Percentiles rank a stretch among this genome's conserved stretches.
phyloP scores from a whole-genome alignment of 2,329 filamentous ascomycete genomes.

The Didymella segeticola region DNA sequence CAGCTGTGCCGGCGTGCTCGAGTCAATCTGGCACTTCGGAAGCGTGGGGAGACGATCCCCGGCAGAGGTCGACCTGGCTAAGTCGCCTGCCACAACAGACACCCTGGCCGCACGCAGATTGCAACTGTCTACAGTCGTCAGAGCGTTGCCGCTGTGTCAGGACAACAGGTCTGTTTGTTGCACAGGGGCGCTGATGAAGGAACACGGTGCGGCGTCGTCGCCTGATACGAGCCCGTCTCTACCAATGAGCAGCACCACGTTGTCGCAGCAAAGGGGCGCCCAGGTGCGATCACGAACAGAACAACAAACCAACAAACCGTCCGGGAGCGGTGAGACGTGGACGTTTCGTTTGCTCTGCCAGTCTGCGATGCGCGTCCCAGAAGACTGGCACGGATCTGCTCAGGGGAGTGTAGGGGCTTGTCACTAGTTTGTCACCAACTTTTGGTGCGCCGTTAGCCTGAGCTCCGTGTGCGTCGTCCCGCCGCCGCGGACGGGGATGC shows the following conservation, averaged over 20 bases:
- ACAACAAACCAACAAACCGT: conserved; percentile 1
- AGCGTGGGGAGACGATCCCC: conserved; percentile 19
- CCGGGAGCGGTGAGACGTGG: conserved; percentile 32
- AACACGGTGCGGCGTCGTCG: conserved; percentile 21
- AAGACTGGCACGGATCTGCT: conserved; percentile 38
- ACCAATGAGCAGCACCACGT: conserved; percentile 33
- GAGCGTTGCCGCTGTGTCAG: conserved; percentile 25
- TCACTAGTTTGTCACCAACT: conserved; percentile 24
- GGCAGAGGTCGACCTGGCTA: conserved; percentile 8
- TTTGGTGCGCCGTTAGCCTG: conserved; percentile 35
- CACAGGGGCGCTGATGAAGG: conserved; percentile 29
- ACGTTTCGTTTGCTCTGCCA: conserved; percentile 19
- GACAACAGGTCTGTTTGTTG: conserved; percentile 25
- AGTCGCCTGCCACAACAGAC: conserved; percentile 25
- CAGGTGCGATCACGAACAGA: conserved; percentile 15
- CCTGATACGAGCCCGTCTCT: conserved; percentile 18
- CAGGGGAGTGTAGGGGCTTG: conserved; percentile 31
- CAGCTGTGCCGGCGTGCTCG: conserved; percentile 13
- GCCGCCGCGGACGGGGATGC: conserved; percentile 37
- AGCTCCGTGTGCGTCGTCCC: conserved; percentile 42
- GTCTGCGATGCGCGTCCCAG: conserved; percentile 26
- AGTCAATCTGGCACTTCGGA: conserved; percentile 18
- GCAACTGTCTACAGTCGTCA: conserved; percentile 18
- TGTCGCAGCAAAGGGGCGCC: conserved; percentile 13
- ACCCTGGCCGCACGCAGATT: conserved; percentile 23